phyloP scores from a whole-genome alignment of 805 yeast genomes.

The Spathaspora arborariae region DNA sequence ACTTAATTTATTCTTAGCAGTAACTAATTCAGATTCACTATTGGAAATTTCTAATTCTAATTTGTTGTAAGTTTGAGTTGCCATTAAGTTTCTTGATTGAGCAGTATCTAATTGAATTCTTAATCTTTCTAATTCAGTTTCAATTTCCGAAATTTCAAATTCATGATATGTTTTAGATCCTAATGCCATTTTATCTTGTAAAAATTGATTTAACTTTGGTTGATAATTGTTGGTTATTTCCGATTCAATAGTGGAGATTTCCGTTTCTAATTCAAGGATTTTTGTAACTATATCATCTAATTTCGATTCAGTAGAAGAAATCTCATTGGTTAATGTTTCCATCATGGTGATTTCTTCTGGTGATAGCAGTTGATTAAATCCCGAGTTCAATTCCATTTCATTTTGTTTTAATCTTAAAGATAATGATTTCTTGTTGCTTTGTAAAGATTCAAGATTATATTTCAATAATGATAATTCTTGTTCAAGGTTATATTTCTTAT shows the following conservation, averaged over 20 bases:
- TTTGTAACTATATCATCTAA: constrained; percentile 41
- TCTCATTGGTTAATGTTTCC: constrained; percentile 24
- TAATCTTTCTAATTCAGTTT: constrained; percentile 22
- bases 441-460: constrained; percentile 31
- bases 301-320: constrained; percentile 36
- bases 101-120: constrained; percentile 24
- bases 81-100: constrained; percentile 24
- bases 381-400: constrained; percentile 46
- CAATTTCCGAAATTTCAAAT: constrained; percentile 14
- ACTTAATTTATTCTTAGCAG: constrained; percentile 56
- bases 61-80: constrained; percentile 23
- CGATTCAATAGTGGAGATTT: constrained; percentile 44
- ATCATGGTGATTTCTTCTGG: constrained; percentile 46
- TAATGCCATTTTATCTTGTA: constrained; percentile 10
- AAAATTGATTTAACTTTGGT: constrained; percentile 39
- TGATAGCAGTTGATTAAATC: constrained; percentile 52
- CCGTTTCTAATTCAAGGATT: constrained; percentile 43
- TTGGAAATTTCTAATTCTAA: constrained; percentile 26
- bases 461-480: constrained; percentile 39
- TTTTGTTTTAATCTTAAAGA: constrained; percentile 41
- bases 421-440: constrained; percentile 29
- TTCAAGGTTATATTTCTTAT: constrained; percentile 38
- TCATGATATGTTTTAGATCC: constrained; percentile 11
- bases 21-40: constrained; percentile 39
- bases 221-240: constrained; percentile 56